These are phyloP conservation scores for Cetraspora pellucida DNA, from an alignment of 192 early-diverging fungal genomes.

Conservation along the genomic window DNA sequence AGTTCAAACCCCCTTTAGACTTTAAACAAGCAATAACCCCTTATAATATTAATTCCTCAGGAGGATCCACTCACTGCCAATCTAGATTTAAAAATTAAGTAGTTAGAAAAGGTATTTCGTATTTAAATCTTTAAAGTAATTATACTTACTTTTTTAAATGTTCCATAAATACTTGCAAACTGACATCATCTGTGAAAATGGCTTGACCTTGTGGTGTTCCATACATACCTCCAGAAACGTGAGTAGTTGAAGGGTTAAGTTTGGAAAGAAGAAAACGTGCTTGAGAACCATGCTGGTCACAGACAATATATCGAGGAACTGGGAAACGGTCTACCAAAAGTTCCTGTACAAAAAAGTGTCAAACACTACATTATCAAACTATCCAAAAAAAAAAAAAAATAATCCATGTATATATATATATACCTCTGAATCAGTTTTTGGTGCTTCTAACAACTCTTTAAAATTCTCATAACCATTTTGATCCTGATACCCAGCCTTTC, in stretches of 20 bases:
- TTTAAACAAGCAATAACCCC: too few species aligned
- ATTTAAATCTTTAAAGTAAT: not conserved
- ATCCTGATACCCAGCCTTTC: slow-evolving; percentile 94
- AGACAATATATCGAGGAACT: slow-evolving; percentile 96
- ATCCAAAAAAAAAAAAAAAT: not conserved
- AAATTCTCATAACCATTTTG: slow-evolving; percentile 94
- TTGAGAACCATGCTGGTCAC: slow-evolving; percentile 95
- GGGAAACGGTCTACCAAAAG: slow-evolving; percentile 95
- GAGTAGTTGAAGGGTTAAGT: slow-evolving; percentile 96
- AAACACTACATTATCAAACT: not conserved
- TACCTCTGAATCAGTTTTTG: slow-evolving; percentile 80
- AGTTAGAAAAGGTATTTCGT: not conserved
- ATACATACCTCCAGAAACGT: slow-evolving; percentile 74
- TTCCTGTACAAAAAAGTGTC: slow-evolving; percentile 57
- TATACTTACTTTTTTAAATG: slow-evolving; percentile 79
- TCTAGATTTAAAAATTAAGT: slow-evolving; percentile 37
- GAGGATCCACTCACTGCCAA: slow-evolving; percentile 51
- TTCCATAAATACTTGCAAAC: slow-evolving; percentile 96
- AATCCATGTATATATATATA: not conserved
- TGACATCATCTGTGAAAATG: slow-evolving; percentile 98
- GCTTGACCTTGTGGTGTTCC: slow-evolving; percentile 76
- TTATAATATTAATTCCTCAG: slow-evolving; percentile 3
- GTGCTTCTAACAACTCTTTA: slow-evolving; percentile 88
- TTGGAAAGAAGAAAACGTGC: slow-evolving; percentile 97
- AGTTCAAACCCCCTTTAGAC: too few species aligned